Conservation (phyloP, 2,329 filamentous ascomycete genomes). For the Microsporum canis region DNA sequence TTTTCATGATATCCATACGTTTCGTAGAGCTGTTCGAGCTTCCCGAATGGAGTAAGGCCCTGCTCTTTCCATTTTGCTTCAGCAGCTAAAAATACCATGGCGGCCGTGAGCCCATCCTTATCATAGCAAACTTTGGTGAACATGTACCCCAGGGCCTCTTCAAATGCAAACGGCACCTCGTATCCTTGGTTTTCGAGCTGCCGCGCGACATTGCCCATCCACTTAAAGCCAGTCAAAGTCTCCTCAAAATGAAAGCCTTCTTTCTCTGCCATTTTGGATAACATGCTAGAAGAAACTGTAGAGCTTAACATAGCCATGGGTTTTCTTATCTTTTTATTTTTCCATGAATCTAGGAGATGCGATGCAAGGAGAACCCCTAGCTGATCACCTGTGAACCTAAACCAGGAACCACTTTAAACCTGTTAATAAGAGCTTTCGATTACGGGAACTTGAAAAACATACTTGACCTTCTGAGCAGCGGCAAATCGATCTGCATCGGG, state of each 20-base stretch:
- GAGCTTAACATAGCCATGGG: constrained; percentile 48
- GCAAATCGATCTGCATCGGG: constrained; percentile 56
- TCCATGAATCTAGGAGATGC: constrained; percentile 41
- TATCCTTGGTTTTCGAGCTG: constrained; percentile 41
- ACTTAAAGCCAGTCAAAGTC: constrained; percentile 57
- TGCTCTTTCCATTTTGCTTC: constrained; percentile 41
- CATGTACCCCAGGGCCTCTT: constrained; percentile 59
- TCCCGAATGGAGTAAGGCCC: constrained; percentile 45
- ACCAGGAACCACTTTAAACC: constrained; percentile 39
- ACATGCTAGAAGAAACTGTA: constrained; percentile 54
- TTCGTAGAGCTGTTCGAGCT: constrained; percentile 47
- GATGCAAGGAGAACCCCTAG: constrained; percentile 50
- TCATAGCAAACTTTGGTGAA: constrained; percentile 51
- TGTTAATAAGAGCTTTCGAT: not conserved
- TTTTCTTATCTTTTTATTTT: constrained; percentile 21
- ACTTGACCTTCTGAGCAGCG: constrained; percentile 46
- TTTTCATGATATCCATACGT: constrained; percentile 52
- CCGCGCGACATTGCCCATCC: constrained; percentile 51
- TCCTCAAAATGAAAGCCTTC: constrained; percentile 49
- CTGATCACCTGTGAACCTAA: constrained; percentile 55
- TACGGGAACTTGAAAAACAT: constrained; percentile 14
- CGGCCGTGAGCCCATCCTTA: constrained; percentile 53
- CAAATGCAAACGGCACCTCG: constrained; percentile 47
- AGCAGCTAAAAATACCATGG: constrained; percentile 48
- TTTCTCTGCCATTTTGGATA: constrained; percentile 44